phyloP scores from a whole-genome alignment of 2,329 filamentous ascomycete genomes.

The Fusarium udum region DNA sequence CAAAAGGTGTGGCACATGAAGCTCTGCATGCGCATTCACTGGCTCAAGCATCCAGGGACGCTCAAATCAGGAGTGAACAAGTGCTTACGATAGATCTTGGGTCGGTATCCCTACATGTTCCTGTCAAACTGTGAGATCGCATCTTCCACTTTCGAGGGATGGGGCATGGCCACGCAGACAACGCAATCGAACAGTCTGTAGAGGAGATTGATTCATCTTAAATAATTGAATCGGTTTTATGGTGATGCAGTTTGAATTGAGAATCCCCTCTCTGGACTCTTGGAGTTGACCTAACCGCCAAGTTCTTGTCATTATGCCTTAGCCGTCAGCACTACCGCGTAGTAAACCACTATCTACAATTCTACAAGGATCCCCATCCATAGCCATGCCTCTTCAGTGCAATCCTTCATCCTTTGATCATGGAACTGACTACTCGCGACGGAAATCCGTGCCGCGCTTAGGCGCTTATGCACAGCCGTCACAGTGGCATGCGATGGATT shows the following conservation, averaged over 20 bases:
- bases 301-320: background rate
- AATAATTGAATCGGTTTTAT: background rate
- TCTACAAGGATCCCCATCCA: background rate
- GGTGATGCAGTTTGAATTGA: background rate
- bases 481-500: background rate
- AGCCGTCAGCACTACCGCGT: background rate
- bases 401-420: no score
- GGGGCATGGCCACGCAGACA: background rate
- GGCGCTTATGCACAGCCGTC: background rate
- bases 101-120: no score
- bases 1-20: background rate
- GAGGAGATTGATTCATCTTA: no score
- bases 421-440: background rate
- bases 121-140: background rate
- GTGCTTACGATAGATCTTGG: background rate
- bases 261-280: background rate
- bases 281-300: background rate
- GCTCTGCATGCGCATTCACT: background rate
- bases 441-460: background rate
- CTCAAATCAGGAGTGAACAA: background rate
- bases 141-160: rapidly evolving
- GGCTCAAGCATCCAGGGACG: background rate
- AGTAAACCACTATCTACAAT: background rate
- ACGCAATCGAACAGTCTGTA: no score
- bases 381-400: background rate